Evolutionary conservation across 371 early-diverging fungal species (phyloP), one percentile per base, ranked within the genome.

Genomic region (Circinella umbellata): DNA sequence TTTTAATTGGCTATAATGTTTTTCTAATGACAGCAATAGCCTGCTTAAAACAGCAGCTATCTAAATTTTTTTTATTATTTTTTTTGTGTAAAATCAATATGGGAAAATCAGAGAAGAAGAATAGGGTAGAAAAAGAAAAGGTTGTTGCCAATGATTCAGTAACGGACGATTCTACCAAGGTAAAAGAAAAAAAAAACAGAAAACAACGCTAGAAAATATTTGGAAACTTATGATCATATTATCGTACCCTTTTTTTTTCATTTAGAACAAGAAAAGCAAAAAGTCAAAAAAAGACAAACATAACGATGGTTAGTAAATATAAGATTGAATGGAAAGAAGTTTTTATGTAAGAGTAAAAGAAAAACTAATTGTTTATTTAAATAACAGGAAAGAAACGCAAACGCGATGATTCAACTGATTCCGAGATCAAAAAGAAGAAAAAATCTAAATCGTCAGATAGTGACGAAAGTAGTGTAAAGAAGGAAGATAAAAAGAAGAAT

Each of bases 401-500:
- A 53, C 63, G 61, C 34, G 68, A 64, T 2, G 51, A 47, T 34
- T 55, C 53, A 4, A 63, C 46, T 34, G 61, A 60, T 4, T 55
- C 57, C 18, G 54, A 69, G 57, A 27, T 35, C 17, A 55, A 42
- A 42, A 55, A 38, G 13, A 64, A 38, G 18, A 64, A 70, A 57
- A 59, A 65, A 11, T 57, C 70, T 14, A 67, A 67, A 47, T 48
- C 67, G 37, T 48, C 67, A 17, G 60, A 47, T 27, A 36, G 65
- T n/a, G 63, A 69, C 55, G 64, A 63, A 15, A 46, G 35, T 27
- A 27, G 27, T 27, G 59, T 63, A 54, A 70, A 73, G 70, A 47
- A 70, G 60, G 64, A 73, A 36, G 64, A 74, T 57, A 64, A 74
- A 42, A 51, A 60, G 55, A 74, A 70, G 57, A 68, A 60, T 9